These are phyloP conservation scores for Chloranthus sessilifolius DNA, from an alignment of 164 flowering plant species.

Conservation along the genomic window DNA sequence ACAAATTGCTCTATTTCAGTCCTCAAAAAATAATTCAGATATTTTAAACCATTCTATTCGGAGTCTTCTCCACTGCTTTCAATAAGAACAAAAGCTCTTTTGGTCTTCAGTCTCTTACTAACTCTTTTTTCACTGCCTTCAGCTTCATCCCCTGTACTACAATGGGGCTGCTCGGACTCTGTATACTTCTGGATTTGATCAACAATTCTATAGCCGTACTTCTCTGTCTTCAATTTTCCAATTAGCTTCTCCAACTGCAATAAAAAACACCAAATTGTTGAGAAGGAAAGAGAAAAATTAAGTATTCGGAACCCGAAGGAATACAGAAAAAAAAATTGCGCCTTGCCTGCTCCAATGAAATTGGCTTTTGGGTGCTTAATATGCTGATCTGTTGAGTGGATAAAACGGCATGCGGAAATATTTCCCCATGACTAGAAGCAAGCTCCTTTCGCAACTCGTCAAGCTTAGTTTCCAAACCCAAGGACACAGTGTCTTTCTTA, in stretches of 20 bases:
- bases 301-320: neutral
- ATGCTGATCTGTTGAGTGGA: slow-evolving; percentile 75
- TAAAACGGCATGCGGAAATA: slow-evolving; percentile 83
- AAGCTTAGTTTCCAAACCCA: slow-evolving; percentile 65
- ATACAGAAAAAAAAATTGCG: neutral
- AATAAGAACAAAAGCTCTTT: slow-evolving; percentile 35
- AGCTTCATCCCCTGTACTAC: slow-evolving; percentile 6
- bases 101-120: slow-evolving; percentile 42
- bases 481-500: slow-evolving; percentile 29
- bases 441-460: slow-evolving; percentile 81
- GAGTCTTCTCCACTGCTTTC: slow-evolving; percentile 67
- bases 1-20: too few species aligned
- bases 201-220: slow-evolving; percentile 72
- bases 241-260: slow-evolving; percentile 80
- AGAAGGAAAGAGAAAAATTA: neutral
- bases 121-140: slow-evolving; percentile 26
- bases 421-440: slow-evolving; percentile 64
- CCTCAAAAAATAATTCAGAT: too few species aligned
- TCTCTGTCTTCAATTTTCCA: slow-evolving; percentile 76
- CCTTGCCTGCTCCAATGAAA: slow-evolving; percentile 60
- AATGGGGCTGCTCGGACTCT: slow-evolving; percentile 21
- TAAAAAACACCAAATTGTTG: slow-evolving; percentile 1
- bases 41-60: slow-evolving; percentile 5
- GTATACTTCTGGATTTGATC: slow-evolving; percentile 42
- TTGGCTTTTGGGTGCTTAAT: slow-evolving; percentile 57